Percentiles rank a stretch among this genome's conserved stretches.
Evolutionary conservation across 345 rosid species (phyloP).

Genomic region (Brassica rapa): DNA sequence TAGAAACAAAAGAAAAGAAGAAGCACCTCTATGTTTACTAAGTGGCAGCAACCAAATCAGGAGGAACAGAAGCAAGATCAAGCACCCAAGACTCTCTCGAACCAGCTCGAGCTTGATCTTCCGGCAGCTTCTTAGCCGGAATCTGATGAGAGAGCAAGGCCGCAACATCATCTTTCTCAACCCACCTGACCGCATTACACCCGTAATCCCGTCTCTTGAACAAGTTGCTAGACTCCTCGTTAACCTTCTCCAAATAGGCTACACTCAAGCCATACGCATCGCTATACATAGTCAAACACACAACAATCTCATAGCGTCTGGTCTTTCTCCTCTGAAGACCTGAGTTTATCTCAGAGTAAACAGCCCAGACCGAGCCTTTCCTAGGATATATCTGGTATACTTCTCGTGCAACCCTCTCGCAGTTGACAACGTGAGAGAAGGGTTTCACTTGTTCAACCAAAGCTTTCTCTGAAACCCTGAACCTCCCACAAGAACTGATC

Average conservation of each 20-base stretch:
- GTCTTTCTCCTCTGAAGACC: conserved; percentile 43
- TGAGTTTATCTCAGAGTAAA: conserved; percentile 46
- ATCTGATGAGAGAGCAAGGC: conserved; percentile 77
- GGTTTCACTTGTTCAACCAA: conserved; percentile 48
- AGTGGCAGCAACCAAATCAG: conserved; percentile 38
- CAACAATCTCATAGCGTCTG: conserved; percentile 53
- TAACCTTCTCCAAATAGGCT: conserved; percentile 79
- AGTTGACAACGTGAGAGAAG: conserved; percentile 69
- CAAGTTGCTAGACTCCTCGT: conserved; percentile 66
- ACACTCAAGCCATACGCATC: conserved; percentile 76
- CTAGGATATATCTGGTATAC: conserved; percentile 75
- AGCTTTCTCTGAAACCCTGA: conserved; percentile 52
- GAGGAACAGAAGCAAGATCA: conserved; percentile 76
- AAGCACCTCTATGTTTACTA: neutral
- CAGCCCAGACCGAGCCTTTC: conserved; percentile 90
- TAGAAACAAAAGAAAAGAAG: neutral
- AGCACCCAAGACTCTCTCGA: conserved; percentile 81
- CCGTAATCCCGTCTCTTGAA: conserved; percentile 76
- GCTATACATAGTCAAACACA: conserved; percentile 64
- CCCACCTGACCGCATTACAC: conserved; percentile 60
- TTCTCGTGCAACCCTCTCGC: conserved; percentile 81
- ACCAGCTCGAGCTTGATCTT: conserved; percentile 48
- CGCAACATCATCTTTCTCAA: conserved; percentile 54
- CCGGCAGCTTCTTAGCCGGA: conserved; percentile 70
- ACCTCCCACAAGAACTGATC: conserved; percentile 53